A percentile compares a stretch with the other conserved stretches of the same genome.
Conservation (phyloP, 495 filamentous ascomycete species). For the Patellaria atrata region DNA sequence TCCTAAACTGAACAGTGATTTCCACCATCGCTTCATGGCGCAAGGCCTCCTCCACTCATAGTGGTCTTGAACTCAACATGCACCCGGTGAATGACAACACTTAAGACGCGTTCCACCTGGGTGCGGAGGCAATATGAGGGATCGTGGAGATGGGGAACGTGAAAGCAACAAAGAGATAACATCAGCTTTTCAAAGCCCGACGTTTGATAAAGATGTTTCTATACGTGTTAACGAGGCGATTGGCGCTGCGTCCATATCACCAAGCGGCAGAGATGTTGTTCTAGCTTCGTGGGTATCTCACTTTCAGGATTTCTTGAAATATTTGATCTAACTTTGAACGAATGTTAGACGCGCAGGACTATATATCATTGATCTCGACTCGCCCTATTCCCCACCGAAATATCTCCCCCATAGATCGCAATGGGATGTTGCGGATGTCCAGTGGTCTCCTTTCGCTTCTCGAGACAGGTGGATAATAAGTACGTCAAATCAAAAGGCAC, state of each 20-base stretch:
- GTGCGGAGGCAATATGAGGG: too few species aligned
- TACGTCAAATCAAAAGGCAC: constrained; percentile 84
- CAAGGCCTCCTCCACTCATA: too few species aligned
- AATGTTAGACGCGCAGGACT: constrained; percentile 63
- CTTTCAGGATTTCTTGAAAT: constrained; percentile 9
- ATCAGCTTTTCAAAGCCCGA: constrained; percentile 72
- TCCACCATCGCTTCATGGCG: too few species aligned
- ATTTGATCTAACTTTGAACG: constrained; percentile 8
- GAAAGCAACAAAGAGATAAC: constrained; percentile 4
- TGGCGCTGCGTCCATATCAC: constrained; percentile 74
- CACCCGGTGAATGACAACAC: too few species aligned
- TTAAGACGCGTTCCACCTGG: too few species aligned
- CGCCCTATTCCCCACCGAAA: constrained; percentile 74
- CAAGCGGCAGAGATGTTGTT: constrained; percentile 82
- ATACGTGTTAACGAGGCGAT: constrained; percentile 71
- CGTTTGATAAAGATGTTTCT: constrained; percentile 69
- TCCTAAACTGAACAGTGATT: too few species aligned
- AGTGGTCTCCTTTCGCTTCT: constrained; percentile 88
- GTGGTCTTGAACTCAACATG: too few species aligned
- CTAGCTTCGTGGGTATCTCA: constrained; percentile 63
- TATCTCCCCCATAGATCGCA: constrained; percentile 73
- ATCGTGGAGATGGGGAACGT: too few species aligned
- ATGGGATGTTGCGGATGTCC: constrained; percentile 97
- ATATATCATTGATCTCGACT: constrained; percentile 88
- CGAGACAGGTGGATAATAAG: constrained; percentile 88